These are phyloP conservation scores for Diaporthe batatas DNA, from an alignment of 2,329 filamentous ascomycete genomes.

Conservation along the genomic window DNA sequence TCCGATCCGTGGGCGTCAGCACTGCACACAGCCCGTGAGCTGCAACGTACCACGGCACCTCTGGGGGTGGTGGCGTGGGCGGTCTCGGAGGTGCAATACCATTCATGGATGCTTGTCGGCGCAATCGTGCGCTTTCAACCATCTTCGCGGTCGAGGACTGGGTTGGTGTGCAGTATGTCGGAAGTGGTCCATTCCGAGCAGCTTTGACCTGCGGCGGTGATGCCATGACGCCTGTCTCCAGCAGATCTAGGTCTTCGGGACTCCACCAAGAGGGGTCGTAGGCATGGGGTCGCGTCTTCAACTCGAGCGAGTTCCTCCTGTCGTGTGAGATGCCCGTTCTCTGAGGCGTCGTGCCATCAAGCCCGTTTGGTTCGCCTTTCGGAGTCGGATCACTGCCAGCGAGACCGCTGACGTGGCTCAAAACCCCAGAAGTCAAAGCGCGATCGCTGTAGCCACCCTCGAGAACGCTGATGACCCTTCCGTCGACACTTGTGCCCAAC, in stretches of 20 bases:
- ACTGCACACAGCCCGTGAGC: slow-evolving; percentile 85
- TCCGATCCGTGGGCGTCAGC: slow-evolving; percentile 81
- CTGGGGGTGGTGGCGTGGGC: slow-evolving; percentile 79
- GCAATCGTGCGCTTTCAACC: slow-evolving; percentile 74
- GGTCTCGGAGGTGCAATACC: slow-evolving; percentile 57
- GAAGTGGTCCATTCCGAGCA: slow-evolving; percentile 67
- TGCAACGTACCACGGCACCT: slow-evolving; percentile 89
- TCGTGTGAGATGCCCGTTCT: slow-evolving; percentile 59
- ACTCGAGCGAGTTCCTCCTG: slow-evolving; percentile 49
- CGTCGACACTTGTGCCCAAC: slow-evolving; percentile 81
- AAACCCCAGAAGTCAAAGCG: slow-evolving; percentile 86
- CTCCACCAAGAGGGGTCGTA: slow-evolving; percentile 83
- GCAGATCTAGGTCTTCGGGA: slow-evolving; percentile 71
- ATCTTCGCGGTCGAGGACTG: slow-evolving; percentile 89
- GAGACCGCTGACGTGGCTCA: slow-evolving; percentile 91
- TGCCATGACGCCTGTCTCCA: slow-evolving; percentile 73
- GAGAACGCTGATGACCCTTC: slow-evolving; percentile 90
- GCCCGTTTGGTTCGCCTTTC: slow-evolving; percentile 59
- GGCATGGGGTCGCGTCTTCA: slow-evolving; percentile 51
- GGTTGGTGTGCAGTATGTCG: slow-evolving; percentile 89
- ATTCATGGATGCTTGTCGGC: slow-evolving; percentile 72
- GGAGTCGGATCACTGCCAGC: slow-evolving; percentile 65
- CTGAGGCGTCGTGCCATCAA: slow-evolving; percentile 71
- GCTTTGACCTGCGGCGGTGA: slow-evolving; percentile 65
- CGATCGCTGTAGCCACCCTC: slow-evolving; percentile 97